Evolutionary conservation across 441 rosid species (phyloP).

Genomic region (Sinapis alba): DNA sequence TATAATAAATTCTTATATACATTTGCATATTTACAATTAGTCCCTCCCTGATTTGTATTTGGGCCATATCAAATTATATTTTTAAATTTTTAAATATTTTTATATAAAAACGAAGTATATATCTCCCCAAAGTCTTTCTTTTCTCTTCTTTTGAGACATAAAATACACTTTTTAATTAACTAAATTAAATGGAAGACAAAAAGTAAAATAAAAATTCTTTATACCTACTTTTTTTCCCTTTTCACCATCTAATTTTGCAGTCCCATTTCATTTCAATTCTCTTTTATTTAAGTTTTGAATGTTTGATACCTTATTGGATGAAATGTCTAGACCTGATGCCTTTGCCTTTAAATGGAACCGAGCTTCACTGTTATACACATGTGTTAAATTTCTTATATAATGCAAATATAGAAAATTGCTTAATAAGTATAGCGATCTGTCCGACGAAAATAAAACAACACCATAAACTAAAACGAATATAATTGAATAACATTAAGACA

Average conservation of each 20-base stretch:
- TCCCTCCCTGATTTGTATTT: background rate
- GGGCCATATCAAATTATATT: background rate
- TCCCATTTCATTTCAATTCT: background rate
- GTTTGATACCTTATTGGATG: slow-evolving; percentile 38
- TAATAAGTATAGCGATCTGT: slow-evolving; percentile 12
- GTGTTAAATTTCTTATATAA: slow-evolving; percentile 12
- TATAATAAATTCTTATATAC: background rate
- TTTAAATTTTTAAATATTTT: background rate
- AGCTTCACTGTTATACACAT: slow-evolving; percentile 37
- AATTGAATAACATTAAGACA: background rate
- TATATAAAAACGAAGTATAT: background rate
- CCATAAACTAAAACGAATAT: background rate
- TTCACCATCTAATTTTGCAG: slow-evolving; percentile 21
- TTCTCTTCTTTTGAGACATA: slow-evolving; percentile 39
- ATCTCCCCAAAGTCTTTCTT: background rate
- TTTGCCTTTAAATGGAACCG: slow-evolving; percentile 30
- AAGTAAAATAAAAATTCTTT: slow-evolving; percentile 19
- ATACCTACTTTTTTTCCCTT: background rate
- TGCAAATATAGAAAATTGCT: slow-evolving; percentile 17
- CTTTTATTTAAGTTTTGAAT: slow-evolving; percentile 17
- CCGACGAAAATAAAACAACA: slow-evolving; percentile 9
- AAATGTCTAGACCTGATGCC: slow-evolving; percentile 36
- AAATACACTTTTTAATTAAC: slow-evolving; percentile 5
- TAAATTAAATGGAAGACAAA: slow-evolving; percentile 22
- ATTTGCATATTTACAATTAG: background rate